Conservation (phyloP, 768 basidiomycete genomes). For the Lactarius indigo region DNA sequence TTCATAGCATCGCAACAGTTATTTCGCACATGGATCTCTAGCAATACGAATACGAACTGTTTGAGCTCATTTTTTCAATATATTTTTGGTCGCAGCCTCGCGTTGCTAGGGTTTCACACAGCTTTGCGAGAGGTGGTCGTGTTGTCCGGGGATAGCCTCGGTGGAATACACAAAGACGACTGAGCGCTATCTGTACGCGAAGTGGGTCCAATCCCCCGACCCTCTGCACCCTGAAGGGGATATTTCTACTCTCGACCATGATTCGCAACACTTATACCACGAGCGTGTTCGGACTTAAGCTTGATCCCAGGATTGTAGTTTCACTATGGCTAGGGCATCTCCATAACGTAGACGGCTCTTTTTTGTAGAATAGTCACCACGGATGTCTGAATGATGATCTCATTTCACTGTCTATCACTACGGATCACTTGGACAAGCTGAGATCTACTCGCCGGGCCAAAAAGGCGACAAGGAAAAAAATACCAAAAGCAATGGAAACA, state of each 20-base stretch:
- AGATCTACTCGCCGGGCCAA: conserved; percentile 50
- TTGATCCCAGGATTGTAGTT: conserved; percentile 33
- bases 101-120: too few species aligned
- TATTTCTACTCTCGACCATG: background rate
- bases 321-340: conserved; percentile 28
- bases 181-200: too few species aligned
- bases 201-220: too few species aligned
- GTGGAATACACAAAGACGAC: too few species aligned
- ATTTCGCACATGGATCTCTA: too few species aligned
- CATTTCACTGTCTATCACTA: conserved; percentile 26
- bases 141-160: too few species aligned
- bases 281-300: too few species aligned
- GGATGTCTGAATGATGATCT: conserved; percentile 31
- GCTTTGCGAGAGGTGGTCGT: too few species aligned
- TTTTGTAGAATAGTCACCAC: conserved; percentile 16
- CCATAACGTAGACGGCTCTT: background rate
- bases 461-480: conserved; percentile 54
- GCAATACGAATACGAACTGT: too few species aligned
- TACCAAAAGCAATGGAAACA: conserved; percentile 67
- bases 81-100: too few species aligned
- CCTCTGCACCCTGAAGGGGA: background rate
- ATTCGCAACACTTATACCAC: background rate
- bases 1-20: too few species aligned
- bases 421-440: conserved; percentile 34
- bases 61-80: too few species aligned